Evolutionary conservation across 2,329 filamentous ascomycete species (phyloP), one percentile per base, ranked within the genome.

Genomic region (Annulohypoxylon truncatum): DNA sequence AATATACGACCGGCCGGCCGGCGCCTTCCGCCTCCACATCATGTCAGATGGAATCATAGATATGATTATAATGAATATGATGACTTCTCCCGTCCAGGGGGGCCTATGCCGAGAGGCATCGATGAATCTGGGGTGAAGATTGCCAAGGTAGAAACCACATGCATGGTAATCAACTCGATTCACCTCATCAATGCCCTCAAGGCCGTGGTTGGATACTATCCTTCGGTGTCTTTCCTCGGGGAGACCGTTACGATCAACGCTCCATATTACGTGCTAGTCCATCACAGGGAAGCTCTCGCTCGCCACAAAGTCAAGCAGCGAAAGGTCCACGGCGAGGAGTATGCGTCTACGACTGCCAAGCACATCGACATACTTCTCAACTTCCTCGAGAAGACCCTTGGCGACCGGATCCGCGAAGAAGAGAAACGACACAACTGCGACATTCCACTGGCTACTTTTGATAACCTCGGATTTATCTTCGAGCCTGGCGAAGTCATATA

Each of bases 191-290:
- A 83, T 48, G 83, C 83, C 0, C 76, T 87, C 3, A 77, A 76
- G 26, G 82, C 83, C 10, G 79, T 85, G 4, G 78, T 86, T 5
- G 77, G 75, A 22, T 85, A 84, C 68, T 85, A 85, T 66, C 83
- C 83, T 2, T 76, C 77, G 38, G 76, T 79, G 61, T 76, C 75
- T 42, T 77, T 83, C 51, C 71, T 76, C 0, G 79, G 72, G 40
- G 77, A 79, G 5, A 72, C 60, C n/a, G 74, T 82, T 57, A 73
- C 70, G 24, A 77, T 86, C 66, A 76, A 76, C 15, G 79, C 80
- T 3, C 85, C 85, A 1, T 86, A 85, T 69, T 74, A 75, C 4
- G 75, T 83, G n/a, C 76, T 87, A 12, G 77, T 82, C 46, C 84
- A 86, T 63, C 81, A 85, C 67, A 77, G 77, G 10, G 70, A 74